Conservation (phyloP, 2,329 filamentous ascomycete genomes). For the Fusarium tuaranense region DNA sequence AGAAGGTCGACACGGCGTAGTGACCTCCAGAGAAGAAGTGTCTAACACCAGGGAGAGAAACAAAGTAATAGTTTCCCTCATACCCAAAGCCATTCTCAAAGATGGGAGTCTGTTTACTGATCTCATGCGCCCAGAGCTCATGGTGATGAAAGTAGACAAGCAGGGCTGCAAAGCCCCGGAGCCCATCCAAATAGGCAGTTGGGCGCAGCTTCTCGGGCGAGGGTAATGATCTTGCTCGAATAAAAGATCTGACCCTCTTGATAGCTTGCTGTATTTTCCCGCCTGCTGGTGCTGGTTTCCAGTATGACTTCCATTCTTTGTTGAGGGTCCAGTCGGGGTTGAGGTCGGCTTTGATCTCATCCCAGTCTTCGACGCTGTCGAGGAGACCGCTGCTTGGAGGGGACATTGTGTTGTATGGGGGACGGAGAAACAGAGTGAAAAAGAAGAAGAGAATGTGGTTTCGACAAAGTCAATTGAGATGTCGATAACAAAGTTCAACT, state of each 20-base stretch:
- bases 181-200: slow-evolving; percentile 71
- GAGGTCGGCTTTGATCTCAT: slow-evolving; percentile 43
- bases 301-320: slow-evolving; percentile 40
- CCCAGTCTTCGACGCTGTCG: slow-evolving; percentile 49
- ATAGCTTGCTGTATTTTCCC: slow-evolving; percentile 16
- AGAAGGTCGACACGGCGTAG: slow-evolving; percentile 68
- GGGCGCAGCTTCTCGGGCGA: slow-evolving; percentile 51
- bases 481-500: not conserved
- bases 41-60: slow-evolving; percentile 67
- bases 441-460: not conserved
- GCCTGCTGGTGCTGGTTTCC: slow-evolving; percentile 44
- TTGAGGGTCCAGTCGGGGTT: slow-evolving; percentile 36
- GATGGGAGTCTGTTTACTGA: slow-evolving; percentile 48
- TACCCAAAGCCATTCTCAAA: slow-evolving; percentile 68
- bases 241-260: slow-evolving; percentile 17
- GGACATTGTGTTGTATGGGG: slow-evolving; percentile 47
- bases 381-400: slow-evolving; percentile 48
- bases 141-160: slow-evolving; percentile 75
- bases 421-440: not conserved
- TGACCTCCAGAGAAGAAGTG: slow-evolving; percentile 72
- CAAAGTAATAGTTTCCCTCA: slow-evolving; percentile 60
- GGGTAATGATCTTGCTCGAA: slow-evolving; percentile 29
- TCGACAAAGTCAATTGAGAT: not conserved
- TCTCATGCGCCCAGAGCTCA: slow-evolving; percentile 66
- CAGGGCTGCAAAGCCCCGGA: slow-evolving; percentile 75